These are phyloP conservation scores for Stylonectria norvegica DNA, from an alignment of 2,329 filamentous ascomycete species.

Conservation along the genomic window DNA sequence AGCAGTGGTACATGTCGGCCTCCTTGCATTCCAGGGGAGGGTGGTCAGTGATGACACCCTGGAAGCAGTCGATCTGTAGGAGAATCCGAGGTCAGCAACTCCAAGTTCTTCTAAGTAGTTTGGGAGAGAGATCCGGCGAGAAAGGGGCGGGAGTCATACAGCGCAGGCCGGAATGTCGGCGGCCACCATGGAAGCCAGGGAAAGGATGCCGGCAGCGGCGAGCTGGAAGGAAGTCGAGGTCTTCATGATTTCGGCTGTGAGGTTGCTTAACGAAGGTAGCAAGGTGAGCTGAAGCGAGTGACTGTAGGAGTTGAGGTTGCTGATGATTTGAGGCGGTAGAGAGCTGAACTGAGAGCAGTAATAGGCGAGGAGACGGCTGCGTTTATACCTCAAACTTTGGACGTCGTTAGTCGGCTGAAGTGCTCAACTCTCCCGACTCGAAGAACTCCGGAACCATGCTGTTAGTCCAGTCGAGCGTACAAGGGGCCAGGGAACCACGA, in stretches of 20 bases:
- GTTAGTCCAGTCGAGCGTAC: neutral
- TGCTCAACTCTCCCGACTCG: neutral
- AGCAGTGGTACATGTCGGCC: slow-evolving; percentile 30
- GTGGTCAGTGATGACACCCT: slow-evolving; percentile 25
- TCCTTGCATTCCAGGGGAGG: slow-evolving; percentile 29
- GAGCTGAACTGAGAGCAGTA: neutral
- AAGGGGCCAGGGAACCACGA: neutral
- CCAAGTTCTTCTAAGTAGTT: neutral
- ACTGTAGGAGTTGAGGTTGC: neutral
- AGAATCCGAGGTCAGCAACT: neutral
- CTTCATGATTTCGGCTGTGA: slow-evolving; percentile 15
- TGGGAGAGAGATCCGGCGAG: neutral
- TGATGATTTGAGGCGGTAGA: slow-evolving; percentile 3
- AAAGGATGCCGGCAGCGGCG: slow-evolving; percentile 9
- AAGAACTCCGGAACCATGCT: neutral
- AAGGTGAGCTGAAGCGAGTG: slow-evolving; percentile 2
- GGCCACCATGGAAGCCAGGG: slow-evolving; percentile 7
- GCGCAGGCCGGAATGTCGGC: slow-evolving; percentile 13
- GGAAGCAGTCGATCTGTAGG: slow-evolving; percentile 27
- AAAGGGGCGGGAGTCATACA: slow-evolving; percentile 3
- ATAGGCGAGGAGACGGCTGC: neutral
- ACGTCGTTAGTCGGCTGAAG: neutral
- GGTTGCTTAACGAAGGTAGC: neutral
- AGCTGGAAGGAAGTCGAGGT: slow-evolving; percentile 7
- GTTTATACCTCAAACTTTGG: neutral